Evolutionary conservation across 2,329 filamentous ascomycete genomes (phyloP), one percentile per base, ranked within the genome.

Genomic region (Colletotrichum sp.): DNA sequence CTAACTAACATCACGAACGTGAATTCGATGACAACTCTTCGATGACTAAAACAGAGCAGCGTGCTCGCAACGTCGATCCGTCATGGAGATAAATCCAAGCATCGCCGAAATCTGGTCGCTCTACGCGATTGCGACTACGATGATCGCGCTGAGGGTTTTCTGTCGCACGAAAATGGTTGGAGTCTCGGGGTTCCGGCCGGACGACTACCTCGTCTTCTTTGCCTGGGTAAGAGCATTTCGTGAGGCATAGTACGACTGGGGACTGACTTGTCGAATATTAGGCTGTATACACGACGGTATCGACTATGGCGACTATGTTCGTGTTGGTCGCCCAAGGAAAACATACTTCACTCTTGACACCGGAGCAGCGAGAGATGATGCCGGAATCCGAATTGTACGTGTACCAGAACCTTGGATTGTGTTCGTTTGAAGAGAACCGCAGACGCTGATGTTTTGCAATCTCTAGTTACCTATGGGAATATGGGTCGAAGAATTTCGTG

Each of bases 91-190:
- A 36, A 57, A 75, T 39, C 61, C 72, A 21, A 57, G 13, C 6
- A 65, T 83, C 18, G 79, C 80, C 4, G 84, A 85, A 67, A 84
- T 84, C 80, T 86, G 84, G 84, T 77, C 80, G 63, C 80, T 86
- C n/a, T 86, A 82, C 72, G 67, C 77, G 6, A 61, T 85, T 6
- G 84, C 84, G 1, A 81, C 78, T 21, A 16, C 80, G 1, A 80
- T 82, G 65, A 84, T 86, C 26, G 79, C 79, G 6, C 71, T 81
- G 10, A 79, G 84, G 15, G 74, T 83, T 2, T 82, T 84, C 52
- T 82, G 80, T 28, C 80, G 85, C 5, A 82, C 80, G 2, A 82
- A 80, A 32, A 76, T 85, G 66, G 83, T 84, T 3, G 84, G 84
- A 2, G 68, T 81, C 7, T 77, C 78, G 6, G 80, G 81, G 12